Conservation (phyloP, 176 grass and related monocot genomes). For the Bonia amplexicaulis region DNA sequence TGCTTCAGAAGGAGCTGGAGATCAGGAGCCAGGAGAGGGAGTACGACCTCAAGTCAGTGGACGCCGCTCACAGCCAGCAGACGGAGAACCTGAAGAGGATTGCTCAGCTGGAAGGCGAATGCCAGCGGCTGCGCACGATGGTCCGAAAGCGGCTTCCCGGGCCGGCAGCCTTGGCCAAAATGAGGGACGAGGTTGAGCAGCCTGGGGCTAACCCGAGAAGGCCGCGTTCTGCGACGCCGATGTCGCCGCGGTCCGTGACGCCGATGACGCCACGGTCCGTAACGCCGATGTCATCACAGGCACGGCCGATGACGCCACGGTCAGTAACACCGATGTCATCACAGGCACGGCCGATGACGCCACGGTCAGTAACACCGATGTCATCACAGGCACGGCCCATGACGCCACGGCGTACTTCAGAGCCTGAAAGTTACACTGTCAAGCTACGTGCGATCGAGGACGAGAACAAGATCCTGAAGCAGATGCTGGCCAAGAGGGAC, state of each 20-base stretch:
- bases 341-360: slow-evolving; percentile 8
- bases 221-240: slow-evolving; percentile 18
- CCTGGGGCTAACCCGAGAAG: slow-evolving; percentile 29
- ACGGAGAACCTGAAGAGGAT: slow-evolving; percentile 55
- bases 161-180: slow-evolving; percentile 68
- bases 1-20: slow-evolving; percentile 84
- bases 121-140: slow-evolving; percentile 77
- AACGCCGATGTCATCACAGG: slow-evolving; percentile 4
- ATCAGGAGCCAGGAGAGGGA: slow-evolving; percentile 63
- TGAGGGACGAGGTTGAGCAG: slow-evolving; percentile 64
- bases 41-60: slow-evolving; percentile 60
- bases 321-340: too few relatives aligned
- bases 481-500: slow-evolving; percentile 59
- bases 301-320: neutral
- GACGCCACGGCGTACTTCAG: slow-evolving; percentile 33
- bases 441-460: slow-evolving; percentile 68
- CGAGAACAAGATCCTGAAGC: slow-evolving; percentile 70
- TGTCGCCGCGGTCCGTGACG: slow-evolving; percentile 14
- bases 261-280: slow-evolving; percentile 26
- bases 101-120: slow-evolving; percentile 60
- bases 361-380: slow-evolving; percentile 1
- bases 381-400: neutral
- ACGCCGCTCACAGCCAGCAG: slow-evolving; percentile 62
- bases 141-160: slow-evolving; percentile 73
- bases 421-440: neutral